Evolutionary conservation across 441 rosid genomes (phyloP), one percentile per base, ranked within the genome.

Genomic region (Populus hybrid): DNA sequence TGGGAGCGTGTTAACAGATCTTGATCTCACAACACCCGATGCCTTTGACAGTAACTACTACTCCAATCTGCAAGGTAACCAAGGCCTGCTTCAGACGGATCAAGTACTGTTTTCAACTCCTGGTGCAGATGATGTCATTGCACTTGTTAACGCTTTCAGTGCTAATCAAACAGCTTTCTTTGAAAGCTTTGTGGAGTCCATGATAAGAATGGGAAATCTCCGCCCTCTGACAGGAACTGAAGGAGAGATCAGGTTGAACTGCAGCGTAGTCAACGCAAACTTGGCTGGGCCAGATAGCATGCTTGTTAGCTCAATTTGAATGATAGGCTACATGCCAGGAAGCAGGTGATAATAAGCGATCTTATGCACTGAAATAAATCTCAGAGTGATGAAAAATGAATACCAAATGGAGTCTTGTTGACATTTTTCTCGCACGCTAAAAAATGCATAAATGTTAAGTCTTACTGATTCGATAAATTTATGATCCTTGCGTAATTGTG

Each of bases 181-280:
- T 21, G 65, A 76, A 46, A 82, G 81, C 59, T 91, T 91, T 30
- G 87, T 50, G 74, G 70, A 50, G 3, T 89, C 91, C 20, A 90
- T 90, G 87, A 79, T 90, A 26, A 81, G 84, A 61, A 89, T 91
- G 94, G 93, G 92, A 18, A 84, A 90, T 73, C 70, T 91, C 36
- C 53, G 69, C 16, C 82, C 82, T 5, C 71, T 88, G 61, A 86
- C 90, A 1, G 91, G 91, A 3, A 82, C 61, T 30, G 78, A 80
- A 35, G 93, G 91, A 7, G 85, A 91, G 79, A 81, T 90, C 61
- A 90, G 92, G 78, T 7, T 66, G 69, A 82, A 87, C 16, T 90
- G 93, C 79, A 85, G 87, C 6, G 79, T 74, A 26, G 88, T 88
- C 64, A 87, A 89, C 73, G 69, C 10, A 59, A 67, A 35, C 28